Base-by-base conservation (phyloP, 1,284 basidiomycete genomes). In the Tilletia horrida region DNA sequence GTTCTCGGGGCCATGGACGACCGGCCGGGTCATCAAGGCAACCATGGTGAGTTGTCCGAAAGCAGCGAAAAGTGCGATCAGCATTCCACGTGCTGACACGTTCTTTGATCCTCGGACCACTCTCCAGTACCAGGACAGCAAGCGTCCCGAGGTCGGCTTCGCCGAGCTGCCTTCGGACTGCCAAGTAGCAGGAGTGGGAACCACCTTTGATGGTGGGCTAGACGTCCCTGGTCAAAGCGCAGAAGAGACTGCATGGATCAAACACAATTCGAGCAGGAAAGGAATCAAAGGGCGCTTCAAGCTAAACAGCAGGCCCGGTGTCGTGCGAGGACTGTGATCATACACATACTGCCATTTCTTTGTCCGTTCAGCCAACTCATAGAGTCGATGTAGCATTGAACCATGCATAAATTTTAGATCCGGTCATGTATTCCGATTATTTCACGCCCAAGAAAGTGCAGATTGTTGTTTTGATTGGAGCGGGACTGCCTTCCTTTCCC, bases 121-220 rank as follows among this genome's bases (percentile, higher is more conserved):
- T 45, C 43, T 1, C 18, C 27, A 59, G 79, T 70, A 71, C 48
- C 52, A 45, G 27, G 79, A 77, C 43, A 25, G 66, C 2, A 2
- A 66, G 11, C 67, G 64, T 9, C 77, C 77, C 11, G 77, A 81
- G 40, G 75, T 80, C 0, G 80, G 80, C 1, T 81, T 74, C 65
- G 66, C 72, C 55, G 78, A 79, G 69, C 67, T 81, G 11, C 63
- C 9, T 0, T 45, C 65, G 0, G 67, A 72, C 1, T 67, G 65
- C 14, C 65, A 74, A 0, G 74, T 79, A 0, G 75, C 68, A 1
- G 76, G 73, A 3, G 71, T 50, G 1, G 76, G 76, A 7, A 67
- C 71, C 18, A 69, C 67, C 9, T 78, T 78, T 64, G 64, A 68
- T 40, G 76, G 75, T 25, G 76, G 75, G 7, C 66, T 72, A 25